Evolutionary conservation across 2,329 filamentous ascomycete species (phyloP).

Genomic region (Lachnellula hyalina): DNA sequence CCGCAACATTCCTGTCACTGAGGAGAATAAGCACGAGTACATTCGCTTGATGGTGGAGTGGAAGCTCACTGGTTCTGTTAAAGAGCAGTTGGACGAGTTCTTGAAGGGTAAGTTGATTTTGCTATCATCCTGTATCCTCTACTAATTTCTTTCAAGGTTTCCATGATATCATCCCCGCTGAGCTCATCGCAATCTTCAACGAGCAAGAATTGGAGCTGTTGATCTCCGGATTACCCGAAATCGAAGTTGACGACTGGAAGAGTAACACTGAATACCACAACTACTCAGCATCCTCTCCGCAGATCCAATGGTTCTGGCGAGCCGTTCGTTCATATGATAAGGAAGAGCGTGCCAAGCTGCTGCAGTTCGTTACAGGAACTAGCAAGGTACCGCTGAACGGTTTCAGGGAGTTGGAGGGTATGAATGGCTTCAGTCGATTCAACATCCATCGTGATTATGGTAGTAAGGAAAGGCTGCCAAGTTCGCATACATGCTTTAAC

Average conservation of each 20-base stretch:
- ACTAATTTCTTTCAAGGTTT: conserved; percentile 57
- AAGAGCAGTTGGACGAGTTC: conserved; percentile 92
- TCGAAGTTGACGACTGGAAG: conserved; percentile 98
- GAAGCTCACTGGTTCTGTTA: conserved; percentile 83
- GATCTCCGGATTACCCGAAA: conserved; percentile 94
- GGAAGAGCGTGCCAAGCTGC: conserved; percentile 92
- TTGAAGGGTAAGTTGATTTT: conserved; percentile 57
- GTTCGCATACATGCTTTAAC: conserved; percentile 98
- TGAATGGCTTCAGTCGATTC: conserved; percentile 97
- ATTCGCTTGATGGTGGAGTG: conserved; percentile 92
- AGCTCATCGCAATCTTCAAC: conserved; percentile 95
- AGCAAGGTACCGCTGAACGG: conserved; percentile 97
- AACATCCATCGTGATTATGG: conserved; percentile 98
- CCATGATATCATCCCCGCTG: conserved; percentile 94
- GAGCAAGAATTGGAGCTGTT: conserved; percentile 95
- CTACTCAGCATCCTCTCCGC: conserved; percentile 86
- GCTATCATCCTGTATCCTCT: neutral
- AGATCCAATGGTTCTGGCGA: conserved; percentile 99
- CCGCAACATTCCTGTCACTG: conserved; percentile 86
- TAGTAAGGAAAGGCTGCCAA: conserved; percentile 90
- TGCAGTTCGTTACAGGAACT: conserved; percentile 97
- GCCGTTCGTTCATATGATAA: conserved; percentile 97
- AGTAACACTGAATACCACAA: conserved; percentile 98
- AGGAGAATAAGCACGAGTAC: conserved; percentile 98
- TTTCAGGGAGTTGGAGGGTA: conserved; percentile 98